Conservation (phyloP, 164 flowering plant species). For the Echeveria elegans region DNA sequence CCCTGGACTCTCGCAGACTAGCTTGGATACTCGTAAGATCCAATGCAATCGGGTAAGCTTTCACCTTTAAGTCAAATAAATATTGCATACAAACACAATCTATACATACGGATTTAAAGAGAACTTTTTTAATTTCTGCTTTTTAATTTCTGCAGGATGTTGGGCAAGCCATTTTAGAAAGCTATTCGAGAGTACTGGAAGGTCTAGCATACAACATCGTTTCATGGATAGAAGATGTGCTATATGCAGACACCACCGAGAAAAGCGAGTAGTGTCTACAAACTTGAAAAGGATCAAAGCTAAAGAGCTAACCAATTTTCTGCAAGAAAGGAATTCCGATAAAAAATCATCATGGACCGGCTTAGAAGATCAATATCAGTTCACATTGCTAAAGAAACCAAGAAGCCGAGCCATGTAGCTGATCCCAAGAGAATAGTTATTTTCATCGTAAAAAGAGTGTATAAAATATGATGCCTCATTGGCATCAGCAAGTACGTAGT, state of each 20-base stretch:
- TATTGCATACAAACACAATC: neutral
- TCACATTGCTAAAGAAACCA: neutral
- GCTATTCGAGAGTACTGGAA: slow-evolving; percentile 93
- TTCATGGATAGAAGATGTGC: slow-evolving; percentile 87
- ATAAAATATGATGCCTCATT: neutral
- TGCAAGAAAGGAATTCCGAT: neutral
- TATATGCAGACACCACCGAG: slow-evolving; percentile 43
- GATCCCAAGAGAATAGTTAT: neutral
- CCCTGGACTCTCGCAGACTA: slow-evolving; percentile 86
- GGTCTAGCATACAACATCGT: slow-evolving; percentile 87
- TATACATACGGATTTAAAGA: neutral
- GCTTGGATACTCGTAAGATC: slow-evolving; percentile 83
- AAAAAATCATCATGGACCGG: neutral
- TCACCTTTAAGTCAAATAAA: neutral
- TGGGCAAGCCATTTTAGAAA: slow-evolving; percentile 83
- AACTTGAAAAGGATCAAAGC: slow-evolving; percentile 8
- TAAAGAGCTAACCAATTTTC: neutral
- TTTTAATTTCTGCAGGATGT: slow-evolving; percentile 57
- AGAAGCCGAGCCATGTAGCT: slow-evolving; percentile 4
- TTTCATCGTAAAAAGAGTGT: neutral
- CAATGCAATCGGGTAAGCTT: slow-evolving; percentile 50
- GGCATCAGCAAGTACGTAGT: neutral
- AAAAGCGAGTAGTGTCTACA: slow-evolving; percentile 23
- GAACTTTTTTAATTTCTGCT: neutral
- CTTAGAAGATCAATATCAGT: neutral